A percentile compares a stretch with the other conserved stretches of the same genome.
These are phyloP conservation scores for Phaeotremella skinneri DNA, from an alignment of 768 basidiomycete genomes.

Conservation along the genomic window DNA sequence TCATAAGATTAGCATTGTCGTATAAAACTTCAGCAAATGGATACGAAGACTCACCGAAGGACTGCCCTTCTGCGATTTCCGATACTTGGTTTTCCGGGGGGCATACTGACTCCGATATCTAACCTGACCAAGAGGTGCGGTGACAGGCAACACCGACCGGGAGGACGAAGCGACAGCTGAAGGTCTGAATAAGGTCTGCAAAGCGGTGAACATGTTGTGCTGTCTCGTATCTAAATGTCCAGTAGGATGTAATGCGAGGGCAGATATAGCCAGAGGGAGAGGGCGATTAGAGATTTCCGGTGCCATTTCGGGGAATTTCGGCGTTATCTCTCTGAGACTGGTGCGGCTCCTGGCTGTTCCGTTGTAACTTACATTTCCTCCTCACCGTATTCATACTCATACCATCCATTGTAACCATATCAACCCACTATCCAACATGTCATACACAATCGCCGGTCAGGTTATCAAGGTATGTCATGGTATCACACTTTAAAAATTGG, in stretches of 20 bases:
- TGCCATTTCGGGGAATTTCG: slow-evolving; percentile 9
- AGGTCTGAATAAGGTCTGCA: slow-evolving; percentile 22
- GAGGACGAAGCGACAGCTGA: slow-evolving; percentile 35
- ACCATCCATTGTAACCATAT: slow-evolving; percentile 6
- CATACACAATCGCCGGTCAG: slow-evolving; percentile 50
- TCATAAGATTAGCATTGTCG: background rate
- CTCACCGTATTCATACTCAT: background rate
- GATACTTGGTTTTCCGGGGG: slow-evolving; percentile 75
- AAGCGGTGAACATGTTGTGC: slow-evolving; percentile 17
- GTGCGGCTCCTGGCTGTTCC: background rate
- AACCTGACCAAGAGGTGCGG: slow-evolving; percentile 24
- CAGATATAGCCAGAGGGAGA: slow-evolving; percentile 20
- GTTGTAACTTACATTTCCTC: background rate
- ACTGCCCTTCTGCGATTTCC: slow-evolving; percentile 86
- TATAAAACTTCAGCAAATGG: background rate
- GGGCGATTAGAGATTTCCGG: background rate
- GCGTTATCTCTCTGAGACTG: background rate
- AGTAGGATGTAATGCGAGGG: slow-evolving; percentile 7
- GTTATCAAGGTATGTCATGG: slow-evolving; percentile 48
- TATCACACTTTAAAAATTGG: background rate
- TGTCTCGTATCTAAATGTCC: slow-evolving; percentile 8
- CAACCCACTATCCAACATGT: slow-evolving; percentile 36
- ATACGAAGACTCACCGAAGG: slow-evolving; percentile 34
- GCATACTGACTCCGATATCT: slow-evolving; percentile 57
- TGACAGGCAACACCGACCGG: slow-evolving; percentile 19